phyloP scores from a whole-genome alignment of 2,329 filamentous ascomycete species.

The Arthrobotrys conoides region DNA sequence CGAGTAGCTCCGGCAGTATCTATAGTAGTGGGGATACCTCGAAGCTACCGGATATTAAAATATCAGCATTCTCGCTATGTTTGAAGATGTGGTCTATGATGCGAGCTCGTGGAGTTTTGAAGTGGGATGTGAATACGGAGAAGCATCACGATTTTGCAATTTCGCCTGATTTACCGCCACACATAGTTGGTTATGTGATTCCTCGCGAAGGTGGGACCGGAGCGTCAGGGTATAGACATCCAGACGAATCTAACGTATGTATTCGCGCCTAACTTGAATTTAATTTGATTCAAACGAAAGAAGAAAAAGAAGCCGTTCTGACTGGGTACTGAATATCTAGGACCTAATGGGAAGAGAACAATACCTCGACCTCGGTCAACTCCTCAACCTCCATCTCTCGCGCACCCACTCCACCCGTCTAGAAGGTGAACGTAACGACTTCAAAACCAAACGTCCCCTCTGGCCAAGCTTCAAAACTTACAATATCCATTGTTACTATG shows the following conservation, averaged over 20 bases:
- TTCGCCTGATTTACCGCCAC: slow-evolving; percentile 33
- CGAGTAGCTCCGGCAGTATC: slow-evolving; percentile 8
- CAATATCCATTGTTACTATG: slow-evolving; percentile 47
- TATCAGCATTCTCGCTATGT: slow-evolving; percentile 28
- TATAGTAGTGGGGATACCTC: slow-evolving; percentile 5
- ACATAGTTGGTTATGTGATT: slow-evolving; percentile 55
- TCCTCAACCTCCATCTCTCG: slow-evolving; percentile 49
- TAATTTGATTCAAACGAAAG: neutral
- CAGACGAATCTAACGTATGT: slow-evolving; percentile 52
- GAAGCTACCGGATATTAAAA: slow-evolving; percentile 43
- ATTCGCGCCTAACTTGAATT: neutral
- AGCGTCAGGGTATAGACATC: slow-evolving; percentile 12
- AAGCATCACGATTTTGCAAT: slow-evolving; percentile 49
- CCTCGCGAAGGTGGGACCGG: slow-evolving; percentile 24
- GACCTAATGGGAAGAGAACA: slow-evolving; percentile 18
- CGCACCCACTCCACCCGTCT: slow-evolving; percentile 53
- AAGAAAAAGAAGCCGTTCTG: neutral
- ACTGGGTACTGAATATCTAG: neutral
- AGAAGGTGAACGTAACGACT: slow-evolving; percentile 26
- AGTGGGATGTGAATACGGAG: slow-evolving; percentile 28
- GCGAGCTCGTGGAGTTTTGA: slow-evolving; percentile 36
- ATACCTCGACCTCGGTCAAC: slow-evolving; percentile 46
- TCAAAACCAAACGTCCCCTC: slow-evolving; percentile 42
- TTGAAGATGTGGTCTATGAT: slow-evolving; percentile 50
- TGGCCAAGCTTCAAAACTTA: slow-evolving; percentile 57